A percentile compares a stretch with the other conserved stretches of the same genome.
Conservation (phyloP, 202 grass and related monocot species). For the Schoenoplectus tabernaemontani region DNA sequence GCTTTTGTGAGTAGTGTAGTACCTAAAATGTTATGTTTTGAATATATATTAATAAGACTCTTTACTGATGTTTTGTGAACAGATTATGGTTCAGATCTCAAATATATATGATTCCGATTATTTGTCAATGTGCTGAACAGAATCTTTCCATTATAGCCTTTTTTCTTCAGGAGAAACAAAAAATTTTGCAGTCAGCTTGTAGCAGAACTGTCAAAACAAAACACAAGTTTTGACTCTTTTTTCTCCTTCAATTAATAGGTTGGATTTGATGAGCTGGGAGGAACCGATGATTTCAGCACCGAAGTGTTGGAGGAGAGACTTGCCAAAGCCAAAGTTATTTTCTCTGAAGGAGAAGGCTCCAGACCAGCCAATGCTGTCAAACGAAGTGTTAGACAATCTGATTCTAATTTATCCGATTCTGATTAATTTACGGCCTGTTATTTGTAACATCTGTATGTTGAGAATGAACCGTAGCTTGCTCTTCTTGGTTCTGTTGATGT, state of each 20-base stretch:
- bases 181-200: not conserved
- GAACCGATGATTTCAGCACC: conserved; percentile 67
- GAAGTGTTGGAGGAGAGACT: conserved; percentile 76
- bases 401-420: conserved; percentile 64
- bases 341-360: conserved; percentile 62
- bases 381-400: conserved; percentile 58
- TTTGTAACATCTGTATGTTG: not conserved
- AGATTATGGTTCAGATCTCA: not conserved
- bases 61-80: not conserved
- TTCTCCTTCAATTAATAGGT: conserved; percentile 35
- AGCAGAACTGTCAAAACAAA: not conserved
- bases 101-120: not conserved
- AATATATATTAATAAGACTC: not conserved
- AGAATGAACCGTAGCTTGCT: not conserved
- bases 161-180: not conserved
- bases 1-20: not conserved
- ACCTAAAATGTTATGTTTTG: not conserved
- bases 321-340: conserved; percentile 56
- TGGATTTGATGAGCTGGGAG: conserved; percentile 91
- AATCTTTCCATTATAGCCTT: not conserved
- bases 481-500: not conserved
- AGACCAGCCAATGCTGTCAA: conserved; percentile 35
- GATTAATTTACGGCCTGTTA: conserved; percentile 21
- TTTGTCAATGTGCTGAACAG: not conserved
- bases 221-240: not conserved